Conservation (phyloP, 768 basidiomycete genomes). For the Suillus subalutaceus region DNA sequence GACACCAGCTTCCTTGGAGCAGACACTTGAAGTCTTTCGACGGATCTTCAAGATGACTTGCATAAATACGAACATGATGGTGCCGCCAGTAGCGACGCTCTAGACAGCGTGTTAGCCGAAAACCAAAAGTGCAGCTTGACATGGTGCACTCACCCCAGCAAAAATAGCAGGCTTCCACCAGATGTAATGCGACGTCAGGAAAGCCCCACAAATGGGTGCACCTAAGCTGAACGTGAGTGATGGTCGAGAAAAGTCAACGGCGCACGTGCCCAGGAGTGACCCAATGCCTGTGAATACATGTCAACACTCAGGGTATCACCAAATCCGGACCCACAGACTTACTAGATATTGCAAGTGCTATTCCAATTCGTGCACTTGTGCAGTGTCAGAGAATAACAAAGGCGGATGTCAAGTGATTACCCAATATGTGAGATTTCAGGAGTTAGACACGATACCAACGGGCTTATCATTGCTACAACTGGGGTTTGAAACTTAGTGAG, state of each 20-base stretch:
- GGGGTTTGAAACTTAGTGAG: not conserved
- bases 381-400: conserved; percentile 4
- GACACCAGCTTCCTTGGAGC: not conserved
- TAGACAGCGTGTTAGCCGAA: not conserved
- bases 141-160: conserved; percentile 37
- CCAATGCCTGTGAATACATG: conserved; percentile 23
- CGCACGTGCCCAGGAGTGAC: conserved; percentile 23
- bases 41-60: not conserved
- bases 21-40: not conserved
- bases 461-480: conserved; percentile 46
- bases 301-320: not conserved
- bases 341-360: conserved; percentile 51
- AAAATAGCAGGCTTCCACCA: conserved; percentile 65
- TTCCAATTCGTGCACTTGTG: conserved; percentile 42
- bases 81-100: not conserved
- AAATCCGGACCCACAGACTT: conserved; percentile 14
- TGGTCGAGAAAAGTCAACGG: conserved; percentile 6
- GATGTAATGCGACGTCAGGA: conserved; percentile 49
- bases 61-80: not conserved
- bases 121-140: not conserved
- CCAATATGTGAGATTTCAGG: conserved; percentile 55
- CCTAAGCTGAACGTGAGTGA: conserved; percentile 38
- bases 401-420: conserved; percentile 17
- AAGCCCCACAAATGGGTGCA: conserved; percentile 58
- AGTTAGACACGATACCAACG: conserved; percentile 48